These are phyloP conservation scores for Blastocladiella emersonii DNA, from an alignment of 371 early-diverging fungal species.

Conservation along the genomic window DNA sequence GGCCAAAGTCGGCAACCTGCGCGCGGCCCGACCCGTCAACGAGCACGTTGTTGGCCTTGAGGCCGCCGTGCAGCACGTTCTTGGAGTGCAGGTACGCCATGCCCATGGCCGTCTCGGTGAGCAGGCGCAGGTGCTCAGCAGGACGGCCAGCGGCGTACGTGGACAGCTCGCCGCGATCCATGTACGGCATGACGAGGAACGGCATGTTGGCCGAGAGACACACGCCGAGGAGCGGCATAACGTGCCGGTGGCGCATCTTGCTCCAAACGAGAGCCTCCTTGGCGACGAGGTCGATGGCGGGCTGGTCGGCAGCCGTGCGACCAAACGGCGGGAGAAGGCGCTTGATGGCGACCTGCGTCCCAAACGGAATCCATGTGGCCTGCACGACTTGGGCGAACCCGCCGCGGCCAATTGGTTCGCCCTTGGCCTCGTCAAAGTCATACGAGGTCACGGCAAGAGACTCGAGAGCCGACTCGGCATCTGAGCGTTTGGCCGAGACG, in stretches of 20 bases:
- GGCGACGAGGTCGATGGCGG: neutral
- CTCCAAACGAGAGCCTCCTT: neutral
- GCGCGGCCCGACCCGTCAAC: constrained; percentile 3
- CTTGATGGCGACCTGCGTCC: neutral
- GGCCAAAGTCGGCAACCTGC: constrained; percentile 5
- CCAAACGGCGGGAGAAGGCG: neutral
- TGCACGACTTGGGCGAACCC: neutral
- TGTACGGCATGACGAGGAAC: neutral
- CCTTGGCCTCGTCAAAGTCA: too few species aligned
- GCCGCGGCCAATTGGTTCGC: too few species aligned
- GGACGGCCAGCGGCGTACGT: neutral
- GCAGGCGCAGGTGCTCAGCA: neutral
- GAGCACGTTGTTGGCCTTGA: constrained; percentile 10
- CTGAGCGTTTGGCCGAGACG: neutral
- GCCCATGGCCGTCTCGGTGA: neutral
- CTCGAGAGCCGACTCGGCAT: neutral
- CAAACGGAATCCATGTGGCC: neutral
- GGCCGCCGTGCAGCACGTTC: constrained; percentile 6
- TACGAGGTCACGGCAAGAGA: neutral
- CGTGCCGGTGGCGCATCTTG: neutral
- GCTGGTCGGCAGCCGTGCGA: neutral
- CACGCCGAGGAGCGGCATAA: neutral
- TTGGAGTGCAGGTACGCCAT: constrained; percentile 9
- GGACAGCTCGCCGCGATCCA: neutral
- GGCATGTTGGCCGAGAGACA: neutral